Conservation (phyloP, 140 eudicot species). For the Oenanthe javanica region DNA sequence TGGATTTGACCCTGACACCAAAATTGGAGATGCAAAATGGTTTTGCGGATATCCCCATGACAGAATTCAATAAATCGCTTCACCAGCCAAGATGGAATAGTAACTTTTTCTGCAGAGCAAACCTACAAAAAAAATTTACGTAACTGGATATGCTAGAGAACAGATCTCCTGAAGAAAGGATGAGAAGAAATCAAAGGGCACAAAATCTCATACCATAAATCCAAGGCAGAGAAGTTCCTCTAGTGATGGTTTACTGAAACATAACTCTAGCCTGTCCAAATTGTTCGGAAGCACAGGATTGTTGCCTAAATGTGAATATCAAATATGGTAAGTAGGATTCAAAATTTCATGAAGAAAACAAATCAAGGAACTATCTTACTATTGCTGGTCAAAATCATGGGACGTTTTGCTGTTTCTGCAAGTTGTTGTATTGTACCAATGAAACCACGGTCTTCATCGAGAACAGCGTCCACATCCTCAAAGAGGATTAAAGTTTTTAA, state of each 20-base stretch:
- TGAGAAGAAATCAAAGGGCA: constrained; percentile 1
- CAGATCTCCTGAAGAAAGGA: constrained; percentile 8
- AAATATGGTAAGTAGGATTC: background rate
- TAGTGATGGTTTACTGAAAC: constrained; percentile 55
- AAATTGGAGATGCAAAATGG: constrained; percentile 80
- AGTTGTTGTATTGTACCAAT: constrained; percentile 73
- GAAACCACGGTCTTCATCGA: constrained; percentile 86
- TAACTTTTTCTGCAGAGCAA: constrained; percentile 58
- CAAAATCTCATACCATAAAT: constrained; percentile 39
- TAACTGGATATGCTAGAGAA: constrained; percentile 27
- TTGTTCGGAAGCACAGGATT: constrained; percentile 71
- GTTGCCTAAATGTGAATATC: constrained; percentile 29
- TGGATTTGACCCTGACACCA: constrained; percentile 84
- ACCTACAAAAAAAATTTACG: constrained; percentile 43
- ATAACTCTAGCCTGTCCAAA: constrained; percentile 62
- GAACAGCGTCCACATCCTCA: constrained; percentile 88
- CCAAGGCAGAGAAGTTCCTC: constrained; percentile 63
- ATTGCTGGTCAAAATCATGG: constrained; percentile 95
- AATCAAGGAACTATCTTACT: constrained; percentile 40
- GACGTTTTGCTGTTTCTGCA: constrained; percentile 89
- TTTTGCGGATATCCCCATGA: constrained; percentile 87
- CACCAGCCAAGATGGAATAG: constrained; percentile 40
- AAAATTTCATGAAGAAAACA: constrained; percentile 4
- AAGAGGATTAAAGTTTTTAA: constrained; percentile 75
- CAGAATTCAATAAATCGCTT: constrained; percentile 54